Conservation (phyloP, 352 stramenopile genomes). For the Phytopythium vexans region DNA sequence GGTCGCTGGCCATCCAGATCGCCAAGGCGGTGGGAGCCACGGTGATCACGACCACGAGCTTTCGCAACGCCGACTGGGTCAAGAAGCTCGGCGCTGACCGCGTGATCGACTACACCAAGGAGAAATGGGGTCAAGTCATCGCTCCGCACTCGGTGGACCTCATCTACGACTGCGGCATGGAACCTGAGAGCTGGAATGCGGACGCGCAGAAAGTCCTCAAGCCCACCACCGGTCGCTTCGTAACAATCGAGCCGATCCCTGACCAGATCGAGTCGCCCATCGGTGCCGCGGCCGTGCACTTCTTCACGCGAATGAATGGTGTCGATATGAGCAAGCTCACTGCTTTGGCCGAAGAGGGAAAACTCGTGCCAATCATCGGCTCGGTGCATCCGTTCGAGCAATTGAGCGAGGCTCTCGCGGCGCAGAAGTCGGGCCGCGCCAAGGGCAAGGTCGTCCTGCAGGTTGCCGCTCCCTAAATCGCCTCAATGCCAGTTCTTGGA, state of each 20-base stretch:
- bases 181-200: slow-evolving; percentile 26
- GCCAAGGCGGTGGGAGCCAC: slow-evolving; percentile 18
- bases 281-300: slow-evolving; percentile 28
- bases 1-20: slow-evolving; percentile 41
- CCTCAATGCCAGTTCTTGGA: neutral
- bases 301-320: too few relatives aligned
- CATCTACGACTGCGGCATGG: slow-evolving; percentile 30
- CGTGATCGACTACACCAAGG: slow-evolving; percentile 48
- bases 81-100: slow-evolving; percentile 42
- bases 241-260: slow-evolving; percentile 26
- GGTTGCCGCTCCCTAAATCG: slow-evolving; percentile 9
- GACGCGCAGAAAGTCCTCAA: slow-evolving; percentile 35
- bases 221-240: slow-evolving; percentile 28
- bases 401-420: too few relatives aligned
- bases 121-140: slow-evolving; percentile 40
- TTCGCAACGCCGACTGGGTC: slow-evolving; percentile 25
- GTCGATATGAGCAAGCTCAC: too few relatives aligned
- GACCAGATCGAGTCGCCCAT: slow-evolving; percentile 52
- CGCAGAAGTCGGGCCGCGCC: too few relatives aligned
- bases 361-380: too few relatives aligned
- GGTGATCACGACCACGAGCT: slow-evolving; percentile 25
- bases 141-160: slow-evolving; percentile 25
- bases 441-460: too few relatives aligned
- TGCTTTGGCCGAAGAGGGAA: too few relatives aligned
- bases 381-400: neutral